phyloP scores from a whole-genome alignment of 164 flowering plant genomes.

The Vitis labrusca region DNA sequence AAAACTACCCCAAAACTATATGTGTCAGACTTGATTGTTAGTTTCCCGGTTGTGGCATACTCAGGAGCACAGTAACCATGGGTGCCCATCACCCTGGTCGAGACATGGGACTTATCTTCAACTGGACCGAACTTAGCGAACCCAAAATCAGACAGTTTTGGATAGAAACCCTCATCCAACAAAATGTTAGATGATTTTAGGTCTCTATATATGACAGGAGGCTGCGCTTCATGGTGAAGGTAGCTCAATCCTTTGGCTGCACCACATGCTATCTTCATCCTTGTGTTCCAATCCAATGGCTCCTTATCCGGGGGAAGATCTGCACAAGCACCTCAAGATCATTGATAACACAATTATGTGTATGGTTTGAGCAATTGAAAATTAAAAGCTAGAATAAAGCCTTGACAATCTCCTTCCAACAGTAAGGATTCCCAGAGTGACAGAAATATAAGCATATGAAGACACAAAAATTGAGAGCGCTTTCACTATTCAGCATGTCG shows the following conservation, averaged over 20 bases:
- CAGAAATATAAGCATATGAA: too few species aligned
- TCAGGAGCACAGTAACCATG: conserved; percentile 57
- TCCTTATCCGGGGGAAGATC: conserved; percentile 33
- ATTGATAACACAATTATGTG: neutral
- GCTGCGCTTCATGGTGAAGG: conserved; percentile 60
- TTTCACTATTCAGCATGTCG: too few species aligned
- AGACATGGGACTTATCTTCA: conserved; percentile 42
- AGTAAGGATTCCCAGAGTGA: too few species aligned
- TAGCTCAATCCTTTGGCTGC: conserved; percentile 74
- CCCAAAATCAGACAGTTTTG: conserved; percentile 83
- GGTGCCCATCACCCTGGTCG: conserved; percentile 52
- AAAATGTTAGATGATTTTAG: conserved; percentile 69
- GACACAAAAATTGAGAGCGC: too few species aligned
- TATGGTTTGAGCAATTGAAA: too few species aligned
- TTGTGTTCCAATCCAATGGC: conserved; percentile 72
- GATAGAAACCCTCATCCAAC: conserved; percentile 52
- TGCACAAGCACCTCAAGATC: conserved; percentile 12
- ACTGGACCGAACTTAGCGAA: conserved; percentile 45
- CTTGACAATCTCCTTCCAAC: too few species aligned
- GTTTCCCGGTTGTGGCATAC: conserved; percentile 35
- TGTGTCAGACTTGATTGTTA: conserved; percentile 39
- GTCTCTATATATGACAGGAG: conserved; percentile 73
- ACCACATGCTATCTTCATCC: conserved; percentile 78
- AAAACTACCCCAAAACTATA: conserved; percentile 48
- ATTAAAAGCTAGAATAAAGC: too few species aligned